Percentiles rank a stretch among this genome's conserved stretches.
phyloP scores from a whole-genome alignment of 176 grass and related monocot genomes.

The Cenchrus fungigraminus region DNA sequence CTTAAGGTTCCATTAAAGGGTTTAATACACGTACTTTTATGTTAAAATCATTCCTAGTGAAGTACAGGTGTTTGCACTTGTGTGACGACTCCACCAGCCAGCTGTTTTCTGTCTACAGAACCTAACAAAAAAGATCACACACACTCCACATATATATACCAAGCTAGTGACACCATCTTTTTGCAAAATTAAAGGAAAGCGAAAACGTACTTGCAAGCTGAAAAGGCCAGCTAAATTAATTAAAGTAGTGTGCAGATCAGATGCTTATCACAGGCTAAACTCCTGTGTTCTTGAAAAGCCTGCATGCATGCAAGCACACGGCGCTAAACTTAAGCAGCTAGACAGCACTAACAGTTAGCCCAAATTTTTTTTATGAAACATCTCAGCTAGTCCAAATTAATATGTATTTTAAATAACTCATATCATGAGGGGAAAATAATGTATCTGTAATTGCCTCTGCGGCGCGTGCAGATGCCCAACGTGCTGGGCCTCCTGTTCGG shows the following conservation, averaged over 20 bases:
- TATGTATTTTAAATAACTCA: background rate
- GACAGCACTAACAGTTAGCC: background rate
- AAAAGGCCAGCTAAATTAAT: background rate
- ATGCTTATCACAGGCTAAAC: background rate
- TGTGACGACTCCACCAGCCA: slow-evolving; percentile 29
- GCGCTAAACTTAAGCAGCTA: background rate
- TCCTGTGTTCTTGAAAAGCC: background rate
- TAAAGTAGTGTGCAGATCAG: background rate
- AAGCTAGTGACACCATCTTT: background rate
- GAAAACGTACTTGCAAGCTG: slow-evolving; percentile 22
- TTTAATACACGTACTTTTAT: slow-evolving; percentile 31
- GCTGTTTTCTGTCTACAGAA: slow-evolving; percentile 29
- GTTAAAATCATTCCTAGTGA: slow-evolving; percentile 11
- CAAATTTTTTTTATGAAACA: no score
- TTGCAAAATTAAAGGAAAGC: slow-evolving; percentile 15
- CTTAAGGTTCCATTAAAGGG: slow-evolving; percentile 11
- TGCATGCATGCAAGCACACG: background rate
- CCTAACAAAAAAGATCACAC: slow-evolving; percentile 41
- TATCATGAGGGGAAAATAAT: background rate
- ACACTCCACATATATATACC: background rate
- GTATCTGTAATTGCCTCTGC: background rate
- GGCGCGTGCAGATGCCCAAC: slow-evolving; percentile 68
- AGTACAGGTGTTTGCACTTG: slow-evolving; percentile 37
- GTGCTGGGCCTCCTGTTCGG: slow-evolving; percentile 79
- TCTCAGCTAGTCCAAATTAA: no score